phyloP scores from a whole-genome alignment of 2,329 filamentous ascomycete species.

The Berkeleyomyces rouxiae region DNA sequence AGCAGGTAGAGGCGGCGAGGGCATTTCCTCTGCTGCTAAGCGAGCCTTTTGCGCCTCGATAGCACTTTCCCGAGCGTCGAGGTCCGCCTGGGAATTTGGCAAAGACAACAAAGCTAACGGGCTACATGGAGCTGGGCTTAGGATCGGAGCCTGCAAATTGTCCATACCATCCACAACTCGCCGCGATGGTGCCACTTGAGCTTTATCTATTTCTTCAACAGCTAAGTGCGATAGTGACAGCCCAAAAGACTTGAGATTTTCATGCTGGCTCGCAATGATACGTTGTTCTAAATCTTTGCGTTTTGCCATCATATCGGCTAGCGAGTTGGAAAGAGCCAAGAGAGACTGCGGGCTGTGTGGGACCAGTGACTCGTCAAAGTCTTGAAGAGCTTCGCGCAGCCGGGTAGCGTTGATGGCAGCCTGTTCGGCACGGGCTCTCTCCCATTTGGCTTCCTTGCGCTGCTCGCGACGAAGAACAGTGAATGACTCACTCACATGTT shows the following conservation, averaged over 20 bases:
- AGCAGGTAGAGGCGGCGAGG: conserved; percentile 3
- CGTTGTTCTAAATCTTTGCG: conserved; percentile 1
- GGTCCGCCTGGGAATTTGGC: conserved; percentile 6
- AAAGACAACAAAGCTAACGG: conserved; percentile 3
- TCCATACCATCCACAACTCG: not conserved
- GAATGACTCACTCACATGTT: conserved; percentile 63
- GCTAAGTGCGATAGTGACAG: not conserved
- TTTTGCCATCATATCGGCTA: conserved; percentile 20
- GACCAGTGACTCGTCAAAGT: conserved; percentile 6
- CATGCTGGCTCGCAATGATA: conserved; percentile 8
- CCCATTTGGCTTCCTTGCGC: conserved; percentile 71
- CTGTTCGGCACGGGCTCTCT: conserved; percentile 74
- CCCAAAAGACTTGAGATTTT: conserved; percentile 9
- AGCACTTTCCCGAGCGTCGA: not conserved
- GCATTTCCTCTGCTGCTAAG: not conserved
- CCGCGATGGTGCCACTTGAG: not conserved
- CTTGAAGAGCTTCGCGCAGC: conserved; percentile 26
- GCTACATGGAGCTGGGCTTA: conserved; percentile 1
- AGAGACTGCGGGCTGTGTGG: conserved; percentile 29
- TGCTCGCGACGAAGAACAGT: conserved; percentile 65
- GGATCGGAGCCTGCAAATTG: not conserved
- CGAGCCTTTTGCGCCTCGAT: not conserved
- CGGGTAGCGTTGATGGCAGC: conserved; percentile 62
- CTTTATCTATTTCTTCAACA: not conserved
- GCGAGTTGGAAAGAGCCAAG: conserved; percentile 39